Evolutionary conservation across 1,284 basidiomycete genomes (phyloP).

Genomic region (Ustilago trichophora): DNA sequence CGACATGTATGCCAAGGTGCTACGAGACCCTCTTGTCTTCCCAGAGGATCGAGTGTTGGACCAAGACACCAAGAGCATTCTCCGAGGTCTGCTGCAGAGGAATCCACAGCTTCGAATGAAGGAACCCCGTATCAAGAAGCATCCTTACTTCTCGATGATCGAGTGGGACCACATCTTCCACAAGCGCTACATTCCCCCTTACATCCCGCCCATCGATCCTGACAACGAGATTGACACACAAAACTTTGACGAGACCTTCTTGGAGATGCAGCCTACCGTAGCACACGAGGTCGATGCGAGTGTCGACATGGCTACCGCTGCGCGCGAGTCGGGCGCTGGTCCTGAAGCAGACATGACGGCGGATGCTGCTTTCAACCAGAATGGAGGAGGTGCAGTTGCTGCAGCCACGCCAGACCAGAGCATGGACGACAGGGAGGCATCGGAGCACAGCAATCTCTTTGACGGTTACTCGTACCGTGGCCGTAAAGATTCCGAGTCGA

Average conservation of each 20-base stretch:
- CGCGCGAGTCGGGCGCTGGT: conserved; percentile 5
- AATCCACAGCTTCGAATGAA: conserved; percentile 88
- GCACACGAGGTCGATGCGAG: conserved; percentile 34
- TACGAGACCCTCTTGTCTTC: conserved; percentile 87
- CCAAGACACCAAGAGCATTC: conserved; percentile 90
- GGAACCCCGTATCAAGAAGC: conserved; percentile 89
- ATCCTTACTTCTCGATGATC: conserved; percentile 95
- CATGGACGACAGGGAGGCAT: conserved; percentile 34
- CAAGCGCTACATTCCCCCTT: conserved; percentile 96
- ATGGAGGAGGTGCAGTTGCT: conserved; percentile 1
- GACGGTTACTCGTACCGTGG: conserved; percentile 63
- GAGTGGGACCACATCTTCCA: conserved; percentile 93
- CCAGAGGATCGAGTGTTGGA: conserved; percentile 89
- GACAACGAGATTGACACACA: conserved; percentile 92
- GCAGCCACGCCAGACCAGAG: conserved; percentile 29
- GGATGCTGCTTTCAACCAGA: conserved; percentile 12
- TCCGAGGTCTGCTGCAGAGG: conserved; percentile 90
- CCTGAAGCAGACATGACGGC: conserved; percentile 8
- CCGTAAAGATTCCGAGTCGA: conserved; percentile 57
- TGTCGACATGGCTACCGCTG: conserved; percentile 14
- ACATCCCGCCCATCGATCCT: conserved; percentile 92
- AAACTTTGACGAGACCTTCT: conserved; percentile 96
- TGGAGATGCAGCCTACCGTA: conserved; percentile 74
- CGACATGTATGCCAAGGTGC: conserved; percentile 90
- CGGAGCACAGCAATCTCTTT: conserved; percentile 47